Base-by-base conservation (phyloP, 768 basidiomycete species). In the Phallus indusiatus region DNA sequence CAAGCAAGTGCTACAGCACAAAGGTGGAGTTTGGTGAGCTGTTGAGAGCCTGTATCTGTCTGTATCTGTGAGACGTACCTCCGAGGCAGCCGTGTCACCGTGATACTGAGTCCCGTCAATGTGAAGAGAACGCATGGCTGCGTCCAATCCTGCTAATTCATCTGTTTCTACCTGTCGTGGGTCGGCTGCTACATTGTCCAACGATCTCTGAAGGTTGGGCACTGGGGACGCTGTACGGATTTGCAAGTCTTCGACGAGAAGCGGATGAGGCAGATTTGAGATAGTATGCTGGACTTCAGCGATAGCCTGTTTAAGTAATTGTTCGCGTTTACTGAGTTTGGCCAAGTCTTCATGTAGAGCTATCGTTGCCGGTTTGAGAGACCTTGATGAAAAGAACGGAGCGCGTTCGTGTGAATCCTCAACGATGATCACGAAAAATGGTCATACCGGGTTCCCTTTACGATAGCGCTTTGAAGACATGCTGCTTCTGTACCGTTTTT, bases 201-300 rank as follows among this genome's bases (percentile, higher is more conserved):
- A 28, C 1, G 22, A 1, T 35, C 57, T 47, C 33, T 51, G 50
- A 33, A 59, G 57, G 35, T 48, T 48, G 18, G 57, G 57, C n/a
- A 59, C 50, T n/a, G 57, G 57, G 36, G 36, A 42, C 22, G 57
- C 57, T 18, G 48, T 59, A 35, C 57, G 57, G 49, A 59, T 59
- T 36, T 59, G 57, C 34, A 48, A 35, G 21, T 59, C 57, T 22
- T 33, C 52, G 24, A 59, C 57, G 5, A 59, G 57, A 22, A 59
- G 35, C 11, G 57, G 57, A 52, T 59, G 57, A 11, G 50, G 49
- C 3, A 51, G 22, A 18, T 36, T 17, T 24, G 57, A 59, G 14
- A 59, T 59, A 24, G 48, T 52, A 33, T 36, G 34, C 46, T 59
- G 57, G 11, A 34, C n/a, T 24, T 59, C 57, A 9, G 57, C 48